Evolutionary conservation across 140 eudicot genomes (phyloP), one percentile per base, ranked within the genome.

Genomic region (Senecio squalidus): DNA sequence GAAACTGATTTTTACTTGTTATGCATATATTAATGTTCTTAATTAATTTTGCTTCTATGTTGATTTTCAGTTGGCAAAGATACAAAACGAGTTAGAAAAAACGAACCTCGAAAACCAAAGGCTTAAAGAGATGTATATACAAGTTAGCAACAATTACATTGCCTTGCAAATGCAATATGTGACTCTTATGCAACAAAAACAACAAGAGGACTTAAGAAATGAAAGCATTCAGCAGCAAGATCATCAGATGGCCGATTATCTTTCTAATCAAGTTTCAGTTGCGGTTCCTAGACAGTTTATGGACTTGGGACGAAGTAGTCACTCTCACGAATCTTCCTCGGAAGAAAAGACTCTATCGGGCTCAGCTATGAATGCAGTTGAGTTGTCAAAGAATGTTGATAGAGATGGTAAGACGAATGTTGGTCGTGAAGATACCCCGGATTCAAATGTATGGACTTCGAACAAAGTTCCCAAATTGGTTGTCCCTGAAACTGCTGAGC

Each of bases 101-200:
- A 80, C 85, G 86, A 83, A 80, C 40, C 40, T 70, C 1, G 97
- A 89, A 64, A 89, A 89, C 69, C 75, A 70, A 59, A 78, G 80
- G 78, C 68, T 89, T 27, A 80, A 67, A 67, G 86, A 67, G 65
- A 82, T 83, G 89, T 71, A 78, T 53, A 6, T 58, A 47, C 84
- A 90, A 34, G 82, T 83, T 11, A 80, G 73, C 75, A 76, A 72
- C 63, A 86, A 83, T 55, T 90, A 83, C 82, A 60, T 25, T 14
- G 65, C 83, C 1, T 74, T 85, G 9, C 95, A 83, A 65, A 60
- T 71, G 77, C 88, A 83, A 46, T 68, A 71, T 15, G 65, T 46
- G 59, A 64, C 62, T 4, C 4, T 83, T 38, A 86, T 90, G 94
- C 95, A 86, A 62, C 92, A 83, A 18, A 85, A 86, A 36, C 62